These are phyloP conservation scores for Breynia disticha DNA, from an alignment of 441 rosid genomes.

Conservation along the genomic window DNA sequence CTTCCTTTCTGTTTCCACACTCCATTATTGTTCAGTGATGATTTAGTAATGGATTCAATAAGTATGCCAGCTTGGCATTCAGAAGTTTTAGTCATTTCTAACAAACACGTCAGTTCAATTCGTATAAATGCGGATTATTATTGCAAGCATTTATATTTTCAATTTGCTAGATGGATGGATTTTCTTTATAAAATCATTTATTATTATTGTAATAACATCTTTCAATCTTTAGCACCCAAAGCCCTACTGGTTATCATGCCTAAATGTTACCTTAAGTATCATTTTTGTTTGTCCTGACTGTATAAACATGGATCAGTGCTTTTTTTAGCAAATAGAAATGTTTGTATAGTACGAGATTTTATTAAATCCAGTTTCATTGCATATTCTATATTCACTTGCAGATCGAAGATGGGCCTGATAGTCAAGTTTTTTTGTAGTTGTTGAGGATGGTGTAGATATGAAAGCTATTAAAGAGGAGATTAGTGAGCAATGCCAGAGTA, in stretches of 20 bases:
- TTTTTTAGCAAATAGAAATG: no score
- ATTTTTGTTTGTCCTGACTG: no score
- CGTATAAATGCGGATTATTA: conserved; percentile 82
- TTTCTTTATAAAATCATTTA: no score
- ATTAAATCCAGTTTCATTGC: neutral
- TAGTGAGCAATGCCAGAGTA: conserved; percentile 50
- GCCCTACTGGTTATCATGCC: no score
- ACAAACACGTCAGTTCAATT: conserved; percentile 60
- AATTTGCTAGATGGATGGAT: neutral
- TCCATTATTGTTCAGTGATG: no score
- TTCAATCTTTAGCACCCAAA: no score
- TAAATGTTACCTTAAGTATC: no score
- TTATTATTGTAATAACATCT: no score
- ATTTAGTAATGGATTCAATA: conserved; percentile 94
- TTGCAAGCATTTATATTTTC: conserved; percentile 52
- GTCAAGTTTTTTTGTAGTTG: conserved; percentile 85
- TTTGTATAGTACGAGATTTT: neutral
- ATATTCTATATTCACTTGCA: conserved; percentile 19
- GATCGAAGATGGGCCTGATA: conserved; percentile 98
- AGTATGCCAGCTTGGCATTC: conserved; percentile 99
- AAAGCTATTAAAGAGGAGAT: conserved; percentile 77
- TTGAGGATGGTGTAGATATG: conserved; percentile 65
- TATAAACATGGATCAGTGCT: no score
- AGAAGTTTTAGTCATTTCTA: conserved; percentile 84
- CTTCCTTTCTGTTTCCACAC: no score